These are phyloP conservation scores for Eustoma russellianum DNA, from an alignment of 257 asterid genomes.

Conservation along the genomic window DNA sequence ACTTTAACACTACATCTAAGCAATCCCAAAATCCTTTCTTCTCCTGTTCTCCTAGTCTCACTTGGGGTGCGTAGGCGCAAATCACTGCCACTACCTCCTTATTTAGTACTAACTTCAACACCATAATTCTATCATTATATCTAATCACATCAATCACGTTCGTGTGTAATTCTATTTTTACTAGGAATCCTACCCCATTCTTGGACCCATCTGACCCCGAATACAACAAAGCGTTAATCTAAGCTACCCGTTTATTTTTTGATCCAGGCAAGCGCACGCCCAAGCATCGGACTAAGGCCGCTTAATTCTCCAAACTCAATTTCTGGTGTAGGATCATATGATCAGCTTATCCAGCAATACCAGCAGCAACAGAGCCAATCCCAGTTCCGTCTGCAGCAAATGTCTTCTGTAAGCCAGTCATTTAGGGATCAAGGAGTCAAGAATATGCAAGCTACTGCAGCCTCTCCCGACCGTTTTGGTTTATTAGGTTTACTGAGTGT, in stretches of 20 bases:
- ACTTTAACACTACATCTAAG: too few relatives aligned
- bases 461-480: conserved; percentile 71
- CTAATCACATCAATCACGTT: too few relatives aligned
- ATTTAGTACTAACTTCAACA: too few relatives aligned
- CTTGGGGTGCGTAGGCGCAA: too few relatives aligned
- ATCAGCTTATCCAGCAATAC: conserved; percentile 85
- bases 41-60: too few relatives aligned
- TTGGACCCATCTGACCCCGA: too few relatives aligned
- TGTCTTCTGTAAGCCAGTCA: conserved; percentile 76
- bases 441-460: conserved; percentile 50
- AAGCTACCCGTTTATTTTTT: conserved; percentile 9
- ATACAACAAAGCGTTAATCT: too few relatives aligned
- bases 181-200: too few relatives aligned
- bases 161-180: too few relatives aligned
- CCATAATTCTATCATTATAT: too few relatives aligned
- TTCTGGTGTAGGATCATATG: conserved; percentile 77
- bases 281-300: conserved; percentile 69
- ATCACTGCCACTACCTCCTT: too few relatives aligned
- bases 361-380: conserved; percentile 85
- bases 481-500: conserved; percentile 86
- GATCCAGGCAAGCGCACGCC: conserved; percentile 70
- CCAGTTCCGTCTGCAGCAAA: conserved; percentile 80
- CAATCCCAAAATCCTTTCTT: too few relatives aligned
- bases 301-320: conserved; percentile 60
- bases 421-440: conserved; percentile 83